Evolutionary conservation across 768 basidiomycete genomes (phyloP).

Genomic region (Rhodosporidiobolus odoratus): DNA sequence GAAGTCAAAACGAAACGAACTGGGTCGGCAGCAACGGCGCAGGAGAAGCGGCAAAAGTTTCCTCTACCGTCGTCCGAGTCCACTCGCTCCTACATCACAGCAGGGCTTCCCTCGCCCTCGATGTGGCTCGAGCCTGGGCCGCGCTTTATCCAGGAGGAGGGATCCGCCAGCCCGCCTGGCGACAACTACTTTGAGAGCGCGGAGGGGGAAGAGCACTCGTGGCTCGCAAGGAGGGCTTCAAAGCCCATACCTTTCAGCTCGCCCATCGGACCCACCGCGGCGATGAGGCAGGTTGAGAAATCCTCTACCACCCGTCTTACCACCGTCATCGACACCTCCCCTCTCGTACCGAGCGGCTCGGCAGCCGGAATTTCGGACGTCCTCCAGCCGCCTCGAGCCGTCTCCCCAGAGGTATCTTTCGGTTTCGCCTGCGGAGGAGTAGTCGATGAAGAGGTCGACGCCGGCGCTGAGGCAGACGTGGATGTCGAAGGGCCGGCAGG

Average conservation of each 20-base stretch:
- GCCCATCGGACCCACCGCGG: too few species aligned
- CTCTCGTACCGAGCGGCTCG: not conserved
- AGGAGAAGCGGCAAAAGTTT: too few species aligned
- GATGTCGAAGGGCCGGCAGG: not conserved
- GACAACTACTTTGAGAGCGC: constrained; percentile 7
- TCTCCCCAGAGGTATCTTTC: not conserved
- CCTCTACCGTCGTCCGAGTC: too few species aligned
- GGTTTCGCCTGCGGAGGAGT: not conserved
- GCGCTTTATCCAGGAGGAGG: not conserved
- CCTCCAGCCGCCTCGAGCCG: too few species aligned
- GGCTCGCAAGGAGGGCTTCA: not conserved
- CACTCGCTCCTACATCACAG: too few species aligned
- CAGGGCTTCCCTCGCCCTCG: not conserved
- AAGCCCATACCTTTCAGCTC: too few species aligned
- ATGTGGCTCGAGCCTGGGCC: not conserved
- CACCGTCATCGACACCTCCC: constrained; percentile 20
- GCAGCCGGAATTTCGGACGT: too few species aligned
- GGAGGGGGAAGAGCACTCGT: constrained; percentile 3
- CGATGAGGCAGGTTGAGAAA: too few species aligned
- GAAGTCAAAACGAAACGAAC: not conserved
- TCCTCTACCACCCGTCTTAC: too few species aligned
- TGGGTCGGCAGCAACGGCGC: too few species aligned
- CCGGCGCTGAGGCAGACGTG: not conserved
- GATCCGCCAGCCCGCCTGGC: not conserved
- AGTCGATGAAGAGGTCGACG: not conserved